Conservation (phyloP, 129 eudicot species). For the Arctium minus region DNA sequence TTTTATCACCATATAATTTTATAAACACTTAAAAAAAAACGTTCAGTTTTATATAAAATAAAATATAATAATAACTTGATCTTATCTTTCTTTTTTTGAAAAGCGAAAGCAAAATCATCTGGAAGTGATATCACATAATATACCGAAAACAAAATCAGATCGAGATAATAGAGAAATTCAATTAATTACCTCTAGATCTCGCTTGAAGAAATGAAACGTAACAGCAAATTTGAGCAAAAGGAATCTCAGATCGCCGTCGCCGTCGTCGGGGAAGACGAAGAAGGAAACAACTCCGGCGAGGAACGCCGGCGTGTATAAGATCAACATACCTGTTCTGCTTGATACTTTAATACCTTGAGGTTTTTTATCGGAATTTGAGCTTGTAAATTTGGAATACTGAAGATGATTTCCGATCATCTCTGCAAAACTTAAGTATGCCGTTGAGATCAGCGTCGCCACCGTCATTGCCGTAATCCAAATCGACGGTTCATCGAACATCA, state of each 20-base stretch:
- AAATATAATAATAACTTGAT: too few species aligned
- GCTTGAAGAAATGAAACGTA: constrained; percentile 60
- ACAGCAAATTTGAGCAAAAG: constrained; percentile 38
- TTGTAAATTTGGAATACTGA: constrained; percentile 27
- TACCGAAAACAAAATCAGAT: too few species aligned
- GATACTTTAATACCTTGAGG: constrained; percentile 21
- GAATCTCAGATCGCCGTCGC: constrained; percentile 35
- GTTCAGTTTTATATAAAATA: too few species aligned
- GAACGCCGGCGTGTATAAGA: constrained; percentile 39
- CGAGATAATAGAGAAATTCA: too few species aligned
- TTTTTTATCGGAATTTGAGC: background rate
- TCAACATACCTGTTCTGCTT: constrained; percentile 34
- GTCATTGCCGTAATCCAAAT: constrained; percentile 16
- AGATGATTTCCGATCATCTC: constrained; percentile 30
- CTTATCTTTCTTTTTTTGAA: too few species aligned
- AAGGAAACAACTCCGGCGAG: constrained; percentile 26
- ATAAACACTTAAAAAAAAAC: too few species aligned
- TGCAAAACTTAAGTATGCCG: constrained; percentile 9
- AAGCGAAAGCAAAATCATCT: too few species aligned
- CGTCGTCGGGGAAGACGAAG: constrained; percentile 13
- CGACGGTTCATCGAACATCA: constrained; percentile 33
- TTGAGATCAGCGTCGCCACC: constrained; percentile 5
- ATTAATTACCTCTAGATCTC: constrained; percentile 50
- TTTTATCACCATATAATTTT: too few species aligned
- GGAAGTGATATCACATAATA: too few species aligned